Base-by-base conservation (phyloP, 169 alveolate genomes). In the Eimeria falciformis region DNA sequence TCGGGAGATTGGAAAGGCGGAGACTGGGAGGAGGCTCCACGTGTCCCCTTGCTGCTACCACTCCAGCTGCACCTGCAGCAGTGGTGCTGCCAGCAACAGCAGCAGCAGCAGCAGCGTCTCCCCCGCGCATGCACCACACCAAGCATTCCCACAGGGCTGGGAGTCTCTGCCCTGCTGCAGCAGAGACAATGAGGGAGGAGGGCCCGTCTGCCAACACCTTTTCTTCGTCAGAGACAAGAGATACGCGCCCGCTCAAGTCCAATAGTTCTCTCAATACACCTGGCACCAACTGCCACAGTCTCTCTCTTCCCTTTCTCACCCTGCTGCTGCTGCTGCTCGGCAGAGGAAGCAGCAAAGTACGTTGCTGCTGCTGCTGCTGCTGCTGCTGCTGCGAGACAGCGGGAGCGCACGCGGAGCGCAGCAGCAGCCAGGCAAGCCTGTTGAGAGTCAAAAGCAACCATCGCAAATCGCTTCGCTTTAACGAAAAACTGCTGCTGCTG, bases 391-490 rank as follows among this genome's bases (percentile, higher is more conserved):
- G 83, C 7, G 46, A 56, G 73, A n/a, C 12, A 12, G 73, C 17
- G 33, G 73, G n/a, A 9, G 73, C 73, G 73, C 73, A 62, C 25
- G 73, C 25, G 6, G 73, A 14, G 7, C 58, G 90, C 43, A 82
- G 78, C 27, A 82, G 58, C 56, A 50, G 25, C 90, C 90, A 82
- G 18, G 90, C 90, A 62, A 82, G 66, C 6, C 65, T 29, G 23
- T 82, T 82, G 46, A 82, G 62, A 0, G 90, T 82, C 62, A 82
- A 78, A 14, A 69, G 58, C 27, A 82, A 55, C 90, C 90, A 82
- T 65, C 58, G 90, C 43, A 82, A 11, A 45, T 82, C 90, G n/a
- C 69, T 69, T 21, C 81, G 81, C 81, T n/a, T 37, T n/a, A 25
- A 69, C 14, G 81, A 25, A 69, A 37, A 25, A 9, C 81, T 50